Evolutionary conservation across 176 grass and related monocot genomes (phyloP), one percentile per base, ranked within the genome.

Genomic region (Canna indica): DNA sequence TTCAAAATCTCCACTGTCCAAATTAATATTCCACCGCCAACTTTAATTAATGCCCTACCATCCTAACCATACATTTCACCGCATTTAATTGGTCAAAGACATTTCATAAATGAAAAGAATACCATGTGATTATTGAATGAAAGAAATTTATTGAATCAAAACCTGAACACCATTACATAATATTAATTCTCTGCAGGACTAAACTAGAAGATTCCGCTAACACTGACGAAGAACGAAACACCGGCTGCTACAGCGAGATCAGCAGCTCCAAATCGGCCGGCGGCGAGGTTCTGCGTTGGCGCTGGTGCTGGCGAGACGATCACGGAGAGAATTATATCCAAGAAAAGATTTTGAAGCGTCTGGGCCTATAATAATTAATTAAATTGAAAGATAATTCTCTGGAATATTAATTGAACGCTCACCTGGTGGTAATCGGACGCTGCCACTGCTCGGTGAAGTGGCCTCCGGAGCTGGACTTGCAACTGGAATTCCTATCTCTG

Each of bases 171-270:
- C n/a, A n/a, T n/a, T n/a, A n/a, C n/a, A n/a, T n/a, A n/a, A n/a
- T n/a, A 44, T 73, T 22, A 20, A 41, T 35, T 14, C 18, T 27
- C 9, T 10, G 41, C 41, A 44, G 13, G 13, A 44, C 0, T 44
- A 10, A 8, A 25, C 20, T 62, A 34, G 11, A 64, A 32, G 36
- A 54, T 56, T 78, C 9, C 34, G 29, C 48, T 47, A 29, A 56
- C 65, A 11, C 35, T 27, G 34, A 72, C 26, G 44, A 56, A 31
- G 54, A 78, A 75, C 39, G 68, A 78, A 1, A 77, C 48, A 26
- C 64, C 77, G 45, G 80, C 60, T 42, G 82, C 56, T 42, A 38
- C 34, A 36, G 46, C 1, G 28, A 86, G 73, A 5, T 73, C 32
- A 16, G 1, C 71, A 12, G 41, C 26, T 67, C 53, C 64, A 78